These are phyloP conservation scores for Paraleonurus japonicus DNA, from an alignment of 257 asterid species.

Conservation along the genomic window DNA sequence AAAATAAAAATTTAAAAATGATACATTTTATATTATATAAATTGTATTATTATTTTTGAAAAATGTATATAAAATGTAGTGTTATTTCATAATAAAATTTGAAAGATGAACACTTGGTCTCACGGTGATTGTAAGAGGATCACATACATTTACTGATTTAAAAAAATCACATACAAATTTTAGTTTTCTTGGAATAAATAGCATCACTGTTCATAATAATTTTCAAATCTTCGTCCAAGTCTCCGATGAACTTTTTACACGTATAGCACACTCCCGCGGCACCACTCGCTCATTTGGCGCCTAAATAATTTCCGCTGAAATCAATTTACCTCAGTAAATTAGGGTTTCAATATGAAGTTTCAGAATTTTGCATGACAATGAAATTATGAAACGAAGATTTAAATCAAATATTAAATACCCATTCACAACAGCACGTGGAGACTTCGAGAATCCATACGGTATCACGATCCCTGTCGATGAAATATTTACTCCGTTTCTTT, in stretches of 20 bases:
- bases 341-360: constrained; percentile 24
- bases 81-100: too few species aligned
- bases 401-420: constrained; percentile 28
- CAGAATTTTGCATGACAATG: constrained; percentile 21
- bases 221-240: background rate
- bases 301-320: constrained; percentile 1
- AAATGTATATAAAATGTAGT: too few species aligned
- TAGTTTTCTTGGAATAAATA: too few species aligned
- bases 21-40: too few species aligned
- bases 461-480: constrained; percentile 4
- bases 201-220: too few species aligned
- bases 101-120: too few species aligned
- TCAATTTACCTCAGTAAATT: constrained; percentile 9
- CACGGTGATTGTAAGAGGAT: too few species aligned
- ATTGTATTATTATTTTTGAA: too few species aligned
- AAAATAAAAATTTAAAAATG: too few species aligned
- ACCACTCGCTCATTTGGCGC: constrained; percentile 26
- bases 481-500: background rate
- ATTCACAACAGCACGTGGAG: constrained; percentile 12
- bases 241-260: background rate
- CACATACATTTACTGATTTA: too few species aligned
- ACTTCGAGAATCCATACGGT: constrained; percentile 34
- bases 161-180: too few species aligned
- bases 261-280: background rate
- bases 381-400: constrained; percentile 38